Base-by-base conservation (phyloP, 306 rosid genomes). In the Prunus dulcis region DNA sequence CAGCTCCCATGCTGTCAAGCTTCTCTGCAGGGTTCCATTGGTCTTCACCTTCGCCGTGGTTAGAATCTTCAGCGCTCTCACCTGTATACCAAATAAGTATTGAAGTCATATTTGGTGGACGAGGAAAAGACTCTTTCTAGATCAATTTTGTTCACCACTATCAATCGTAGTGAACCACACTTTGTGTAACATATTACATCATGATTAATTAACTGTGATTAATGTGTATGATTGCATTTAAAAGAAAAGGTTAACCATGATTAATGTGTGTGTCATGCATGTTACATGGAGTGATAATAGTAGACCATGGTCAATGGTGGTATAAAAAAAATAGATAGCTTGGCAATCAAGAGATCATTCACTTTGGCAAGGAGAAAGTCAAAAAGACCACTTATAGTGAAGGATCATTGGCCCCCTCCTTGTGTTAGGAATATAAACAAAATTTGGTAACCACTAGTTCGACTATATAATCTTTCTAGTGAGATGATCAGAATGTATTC, bases 1-100 rank as follows among this genome's bases (percentile, higher is more conserved):
- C 85, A 10, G 87, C 79, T 43, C 82, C 89, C 0, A 32, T 25
- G 73, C 75, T 73, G 74, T 84, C 85, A 71, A 77, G 73, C 52
- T 73, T 76, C 28, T 66, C 88, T 46, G 77, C 82, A 53, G 85
- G 69, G 49, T 75, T 82, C 92, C 98, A 89, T 78, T 60, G 86
- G 73, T 86, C 90, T 83, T 79, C 86, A 80, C 78, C 73, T 45
- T 41, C 82, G 63, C 74, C 60, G 76, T 51, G 82, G 74, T 82
- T 72, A 62, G 76, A 68, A 78, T 86, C 88, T 80, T 79, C 90
- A 65, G 69, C 78, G 76, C 32, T 82, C 56, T 82, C 81, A 75
- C 81, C 97, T 93, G 87, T 66, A 82, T 45, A 46, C 60, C 50
- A 61, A 52, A 55, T 12, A 51, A 66, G 83, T 67, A 38, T 66